Base-by-base conservation (phyloP, 768 basidiomycete species). In the Nidula microcarpa region DNA sequence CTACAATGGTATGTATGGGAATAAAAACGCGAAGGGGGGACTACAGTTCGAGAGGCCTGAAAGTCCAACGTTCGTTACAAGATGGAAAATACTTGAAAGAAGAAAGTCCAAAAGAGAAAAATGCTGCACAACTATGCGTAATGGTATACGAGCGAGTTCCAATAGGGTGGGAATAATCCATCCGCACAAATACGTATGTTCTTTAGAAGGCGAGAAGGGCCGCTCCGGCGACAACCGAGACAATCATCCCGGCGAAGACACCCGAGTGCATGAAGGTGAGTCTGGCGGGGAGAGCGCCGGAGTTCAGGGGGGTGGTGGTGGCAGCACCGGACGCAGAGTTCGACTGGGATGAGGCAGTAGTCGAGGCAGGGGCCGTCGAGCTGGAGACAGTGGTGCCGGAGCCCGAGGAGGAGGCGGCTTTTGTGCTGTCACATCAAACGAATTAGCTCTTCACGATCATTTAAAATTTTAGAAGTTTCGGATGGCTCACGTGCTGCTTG, bases 151-250 rank as follows among this genome's bases (percentile, higher is more conserved):
- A 39, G n/a, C 37, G n/a, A 39, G n/a, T n/a, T n/a, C n/a, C n/a
- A n/a, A n/a, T n/a, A 9, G 37, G 37, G 37, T 39, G 37, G 37
- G 37, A 39, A n/a, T 39, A n/a, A n/a, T 39, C 8, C n/a, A 39
- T 8, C 37, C 37, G n/a, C 37, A 39, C 37, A 39, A 39, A 39
- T n/a, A n/a, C n/a, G n/a, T n/a, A n/a, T n/a, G n/a, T n/a, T 39
- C n/a, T 39, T 70, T 68, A 84, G 59, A 83, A 71, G 0, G 65
- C 67, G 44, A 78, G 68, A 54, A 75, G 59, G 11, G 64, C 78
- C 18, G 69, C 79, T 37, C 83, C 84, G 37, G 76, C 81, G 37
- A 77, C 60, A 0, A 70, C 76, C 16, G 80, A 79, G 35, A 80
- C 61, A 39, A 39, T 39, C 37, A n/a, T n/a, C 37, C 37, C 37